These are phyloP conservation scores for Solioccasus polychromus DNA, from an alignment of 768 basidiomycete genomes.

Conservation along the genomic window DNA sequence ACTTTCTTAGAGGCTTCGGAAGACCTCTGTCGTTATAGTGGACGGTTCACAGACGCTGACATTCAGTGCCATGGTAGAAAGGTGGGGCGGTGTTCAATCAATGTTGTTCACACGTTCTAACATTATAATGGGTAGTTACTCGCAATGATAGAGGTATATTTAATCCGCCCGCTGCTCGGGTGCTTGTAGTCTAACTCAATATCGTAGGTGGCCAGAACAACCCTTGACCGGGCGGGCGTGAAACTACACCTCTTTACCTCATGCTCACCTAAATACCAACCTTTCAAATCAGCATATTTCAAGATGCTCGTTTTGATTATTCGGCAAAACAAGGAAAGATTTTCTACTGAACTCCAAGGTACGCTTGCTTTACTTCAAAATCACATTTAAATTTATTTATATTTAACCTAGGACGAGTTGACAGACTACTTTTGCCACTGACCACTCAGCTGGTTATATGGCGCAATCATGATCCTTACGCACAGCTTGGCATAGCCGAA, in stretches of 20 bases:
- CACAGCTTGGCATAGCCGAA: slow-evolving; percentile 35
- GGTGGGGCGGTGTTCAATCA: slow-evolving; percentile 8
- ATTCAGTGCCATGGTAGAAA: slow-evolving; percentile 27
- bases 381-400: slow-evolving; percentile 5
- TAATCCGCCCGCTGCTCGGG: slow-evolving; percentile 5
- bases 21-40: slow-evolving; percentile 20
- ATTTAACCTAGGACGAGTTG: slow-evolving; percentile 26
- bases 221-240: slow-evolving; percentile 42
- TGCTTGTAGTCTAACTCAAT: not conserved
- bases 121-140: slow-evolving; percentile 39
- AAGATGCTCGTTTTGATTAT: slow-evolving; percentile 42
- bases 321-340: slow-evolving; percentile 31
- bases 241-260: slow-evolving; percentile 44
- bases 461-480: slow-evolving; percentile 28
- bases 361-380: slow-evolving; percentile 1
- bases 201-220: slow-evolving; percentile 44
- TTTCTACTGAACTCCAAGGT: slow-evolving; percentile 28
- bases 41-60: slow-evolving; percentile 17
- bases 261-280: slow-evolving; percentile 38
- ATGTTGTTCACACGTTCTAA: slow-evolving; percentile 1
- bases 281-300: slow-evolving; percentile 49
- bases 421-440: slow-evolving; percentile 33
- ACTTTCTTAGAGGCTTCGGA: slow-evolving; percentile 29
- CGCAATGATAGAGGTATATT: slow-evolving; percentile 48
- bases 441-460: slow-evolving; percentile 29